A percentile compares a stretch with the other conserved stretches of the same genome.
phyloP scores from a whole-genome alignment of 306 rosid genomes.

The Elaeagnus macrophylla region DNA sequence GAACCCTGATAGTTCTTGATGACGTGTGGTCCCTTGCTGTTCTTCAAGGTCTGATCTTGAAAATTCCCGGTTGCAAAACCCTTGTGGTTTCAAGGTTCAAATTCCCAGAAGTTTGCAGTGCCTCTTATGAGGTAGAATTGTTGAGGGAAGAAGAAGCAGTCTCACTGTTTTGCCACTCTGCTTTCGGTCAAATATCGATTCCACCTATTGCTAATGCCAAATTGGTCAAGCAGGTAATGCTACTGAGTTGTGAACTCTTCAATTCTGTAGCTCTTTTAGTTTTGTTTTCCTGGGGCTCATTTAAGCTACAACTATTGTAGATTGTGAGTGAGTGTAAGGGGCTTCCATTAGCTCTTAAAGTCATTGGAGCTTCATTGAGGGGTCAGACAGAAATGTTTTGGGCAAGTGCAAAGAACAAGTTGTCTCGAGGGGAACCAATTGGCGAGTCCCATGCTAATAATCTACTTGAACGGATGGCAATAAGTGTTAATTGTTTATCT shows the following conservation, averaged over 20 bases:
- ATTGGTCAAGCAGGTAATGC: slow-evolving; percentile 73
- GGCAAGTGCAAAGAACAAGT: slow-evolving; percentile 55
- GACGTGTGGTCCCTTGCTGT: slow-evolving; percentile 67
- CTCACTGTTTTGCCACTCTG: slow-evolving; percentile 78
- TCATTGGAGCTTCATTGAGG: slow-evolving; percentile 74
- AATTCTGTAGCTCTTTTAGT: background rate
- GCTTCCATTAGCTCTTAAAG: slow-evolving; percentile 90
- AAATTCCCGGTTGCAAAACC: slow-evolving; percentile 55
- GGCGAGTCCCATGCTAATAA: slow-evolving; percentile 60
- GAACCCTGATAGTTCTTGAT: slow-evolving; percentile 59
- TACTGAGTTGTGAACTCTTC: background rate
- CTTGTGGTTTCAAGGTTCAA: slow-evolving; percentile 63
- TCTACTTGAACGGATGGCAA: slow-evolving; percentile 60
- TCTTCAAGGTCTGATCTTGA: slow-evolving; percentile 46
- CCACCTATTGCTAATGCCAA: slow-evolving; percentile 46
- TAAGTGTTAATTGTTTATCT: slow-evolving; percentile 42
- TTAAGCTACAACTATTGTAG: slow-evolving; percentile 23
- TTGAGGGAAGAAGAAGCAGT: slow-evolving; percentile 56
- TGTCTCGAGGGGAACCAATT: slow-evolving; percentile 64
- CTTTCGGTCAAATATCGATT: slow-evolving; percentile 67
- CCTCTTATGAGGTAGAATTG: slow-evolving; percentile 60
- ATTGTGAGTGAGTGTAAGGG: slow-evolving; percentile 74
- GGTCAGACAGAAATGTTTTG: slow-evolving; percentile 68
- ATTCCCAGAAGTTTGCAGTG: slow-evolving; percentile 32
- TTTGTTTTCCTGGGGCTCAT: background rate